Conservation (phyloP, 1,284 basidiomycete genomes). For the Schizopora paradoxa region DNA sequence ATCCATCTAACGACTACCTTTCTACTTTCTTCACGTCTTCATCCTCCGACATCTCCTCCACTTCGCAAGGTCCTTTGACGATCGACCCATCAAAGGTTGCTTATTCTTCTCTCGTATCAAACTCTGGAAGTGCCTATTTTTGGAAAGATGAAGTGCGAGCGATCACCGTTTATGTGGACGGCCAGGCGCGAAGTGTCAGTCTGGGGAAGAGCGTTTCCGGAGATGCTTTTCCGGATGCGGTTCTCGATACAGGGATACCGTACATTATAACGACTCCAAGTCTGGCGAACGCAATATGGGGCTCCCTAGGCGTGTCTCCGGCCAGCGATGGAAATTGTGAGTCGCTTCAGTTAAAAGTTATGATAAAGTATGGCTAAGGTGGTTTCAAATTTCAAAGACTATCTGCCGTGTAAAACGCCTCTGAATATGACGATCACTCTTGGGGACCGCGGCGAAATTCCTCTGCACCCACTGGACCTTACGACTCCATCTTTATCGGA, state of each 20-base stretch:
- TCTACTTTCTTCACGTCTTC: too few species aligned
- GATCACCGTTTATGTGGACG: constrained; percentile 57
- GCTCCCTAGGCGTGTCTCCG: constrained; percentile 59
- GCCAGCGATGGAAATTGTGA: constrained; percentile 58
- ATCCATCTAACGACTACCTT: constrained; percentile 38
- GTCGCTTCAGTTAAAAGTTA: too few species aligned
- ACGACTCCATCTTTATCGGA: constrained; percentile 37
- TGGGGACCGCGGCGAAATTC: constrained; percentile 46
- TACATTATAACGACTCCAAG: constrained; percentile 50
- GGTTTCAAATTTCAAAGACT: constrained; percentile 40
- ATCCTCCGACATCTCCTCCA: too few species aligned
- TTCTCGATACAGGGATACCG: constrained; percentile 67
- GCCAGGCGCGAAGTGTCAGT: constrained; percentile 33
- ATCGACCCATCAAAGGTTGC: constrained; percentile 44
- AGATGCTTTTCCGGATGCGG: constrained; percentile 45
- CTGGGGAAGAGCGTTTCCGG: constrained; percentile 33
- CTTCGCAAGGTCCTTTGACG: too few species aligned
- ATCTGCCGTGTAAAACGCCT: constrained; percentile 61
- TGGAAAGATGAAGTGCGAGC: constrained; percentile 55
- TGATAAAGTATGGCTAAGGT: constrained; percentile 9
- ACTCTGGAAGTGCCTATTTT: constrained; percentile 38
- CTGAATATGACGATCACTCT: constrained; percentile 65
- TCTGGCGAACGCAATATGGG: constrained; percentile 74
- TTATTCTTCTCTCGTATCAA: constrained; percentile 43
- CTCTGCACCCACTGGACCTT: constrained; percentile 69